Evolutionary conservation across 2,329 filamentous ascomycete species (phyloP), one percentile per base, ranked within the genome.

Genomic region (Aspergillus sp.): DNA sequence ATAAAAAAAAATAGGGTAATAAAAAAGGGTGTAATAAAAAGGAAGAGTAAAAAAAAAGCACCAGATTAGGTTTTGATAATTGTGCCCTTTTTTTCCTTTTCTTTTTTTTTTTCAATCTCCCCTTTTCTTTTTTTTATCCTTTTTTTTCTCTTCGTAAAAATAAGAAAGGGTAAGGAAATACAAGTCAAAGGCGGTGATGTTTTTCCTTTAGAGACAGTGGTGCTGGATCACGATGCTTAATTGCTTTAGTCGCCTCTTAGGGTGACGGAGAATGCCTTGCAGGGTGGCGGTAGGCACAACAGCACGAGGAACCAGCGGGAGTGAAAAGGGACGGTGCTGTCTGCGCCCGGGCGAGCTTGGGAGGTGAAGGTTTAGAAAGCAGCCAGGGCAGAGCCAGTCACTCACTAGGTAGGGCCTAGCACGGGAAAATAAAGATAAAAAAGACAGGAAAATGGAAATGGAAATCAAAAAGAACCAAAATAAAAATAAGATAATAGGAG

Each of bases 151-250:
- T 14, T 6, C 16, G 16, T 6, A 6, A 46, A 60, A 56, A 57
- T 54, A 36, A 60, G 55, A 55, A 42, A 46, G 45, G 32, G 26
- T 52, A 57, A 63, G 62, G 58, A 59, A 56, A 54, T 55, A 49
- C 52, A 56, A 60, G 60, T 45, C 59, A 62, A 52, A 57, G 54
- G 51, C 57, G 58, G 57, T 56, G 56, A 36, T 45, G 56, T 42
- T 42, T 42, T 42, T 42, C 5, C 16, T 12, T 42, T n/a, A 47
- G 57, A 45, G 58, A 54, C 46, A 52, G 54, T 57, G 65, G 56
- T 63, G 64, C 60, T 65, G 61, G 66, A 67, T 70, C 66, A 63
- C 63, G 73, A 74, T 75, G 73, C 73, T 76, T 75, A 76, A 75
- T 73, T 63, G 67, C 63, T 63, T 74, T 75, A 75, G 73, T 73